phyloP scores from a whole-genome alignment of 768 basidiomycete genomes.

The Pholiota molesta region DNA sequence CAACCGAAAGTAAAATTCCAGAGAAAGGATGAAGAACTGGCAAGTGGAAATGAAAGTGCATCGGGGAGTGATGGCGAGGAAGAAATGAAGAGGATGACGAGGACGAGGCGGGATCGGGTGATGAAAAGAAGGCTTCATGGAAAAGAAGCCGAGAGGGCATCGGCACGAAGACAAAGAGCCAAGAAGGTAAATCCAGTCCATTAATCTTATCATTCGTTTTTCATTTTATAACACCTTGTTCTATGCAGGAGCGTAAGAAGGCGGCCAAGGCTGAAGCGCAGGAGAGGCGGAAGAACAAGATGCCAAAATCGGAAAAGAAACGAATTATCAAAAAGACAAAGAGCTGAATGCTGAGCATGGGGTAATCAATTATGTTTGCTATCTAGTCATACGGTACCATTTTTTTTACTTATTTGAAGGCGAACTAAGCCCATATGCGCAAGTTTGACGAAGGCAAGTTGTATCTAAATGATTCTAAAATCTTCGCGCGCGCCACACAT shows the following conservation, averaged over 20 bases:
- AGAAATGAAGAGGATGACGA: constrained; percentile 37
- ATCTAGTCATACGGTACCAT: too few relatives aligned
- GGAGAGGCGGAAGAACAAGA: constrained; percentile 90
- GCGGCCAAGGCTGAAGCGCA: constrained; percentile 83
- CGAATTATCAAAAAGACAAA: constrained; percentile 69
- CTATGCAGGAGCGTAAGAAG: constrained; percentile 84
- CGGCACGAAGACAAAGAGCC: constrained; percentile 86
- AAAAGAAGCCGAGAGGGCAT: constrained; percentile 79
- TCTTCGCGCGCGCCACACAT: neutral
- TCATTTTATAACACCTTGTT: constrained; percentile 10
- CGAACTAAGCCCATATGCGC: too few relatives aligned
- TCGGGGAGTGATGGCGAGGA: constrained; percentile 26
- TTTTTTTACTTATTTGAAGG: too few relatives aligned
- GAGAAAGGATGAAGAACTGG: constrained; percentile 12
- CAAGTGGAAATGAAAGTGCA: constrained; percentile 13
- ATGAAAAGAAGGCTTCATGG: constrained; percentile 43
- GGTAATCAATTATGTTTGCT: neutral
- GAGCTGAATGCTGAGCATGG: constrained; percentile 7
- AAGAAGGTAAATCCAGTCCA: constrained; percentile 69
- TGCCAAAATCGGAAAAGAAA: constrained; percentile 96
- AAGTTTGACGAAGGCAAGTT: neutral
- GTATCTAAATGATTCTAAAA: neutral
- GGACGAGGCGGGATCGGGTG: constrained; percentile 30
- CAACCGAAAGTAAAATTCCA: constrained; percentile 7
- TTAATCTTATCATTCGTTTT: constrained; percentile 10